Evolutionary conservation across 75 land plant species (phyloP), one percentile per base, ranked within the genome.

Genomic region (Isoetes taiwanensis): DNA sequence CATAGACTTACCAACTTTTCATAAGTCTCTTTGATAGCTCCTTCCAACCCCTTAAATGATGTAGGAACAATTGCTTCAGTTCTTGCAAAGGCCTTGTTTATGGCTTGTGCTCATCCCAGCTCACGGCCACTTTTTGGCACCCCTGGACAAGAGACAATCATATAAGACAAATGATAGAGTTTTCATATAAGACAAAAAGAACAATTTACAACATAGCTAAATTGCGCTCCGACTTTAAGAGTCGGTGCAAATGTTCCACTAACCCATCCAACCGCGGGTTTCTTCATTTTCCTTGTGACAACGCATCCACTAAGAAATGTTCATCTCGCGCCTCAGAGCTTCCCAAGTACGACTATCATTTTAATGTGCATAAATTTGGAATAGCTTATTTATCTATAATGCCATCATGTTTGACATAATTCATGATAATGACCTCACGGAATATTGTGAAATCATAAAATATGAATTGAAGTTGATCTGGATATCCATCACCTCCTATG

Each of bases 241-340:
- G 25, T 16, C 16, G 16, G 16, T 4, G 50, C 50, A 46, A 19
- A 46, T 6, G 50, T 46, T 46, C 50, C 50, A 23, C 50, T 46
- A n/a, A 46, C 50, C 50, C 50, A 46, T n/a, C 25, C 50, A n/a
- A 46, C 50, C 16, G 25, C 50, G 25, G 50, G 50, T 23, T 46
- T 46, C 25, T 46, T 16, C 16, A 46, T 46, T 23, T 46, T 46
- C 50, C 50, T 46, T 46, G 50, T 46, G 16, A 23, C 16, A 46
- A 23, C 16, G 50, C 50, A 6, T 46, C 50, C 25, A 46, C 50
- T 16, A 46, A 46, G 25, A 23, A 46, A 46, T 46, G 25, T n/a
- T 46, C 50, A 19, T 46, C 50, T n/a, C 12, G n/a, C 23, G 5
- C 50, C 50, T 46, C 50, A 19, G 16, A 46, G 50, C 23, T 46